A percentile compares a stretch with the other conserved stretches of the same genome.
phyloP scores from a whole-genome alignment of 1,139 yeast genomes.

The Lodderomyces beijingensis region DNA sequence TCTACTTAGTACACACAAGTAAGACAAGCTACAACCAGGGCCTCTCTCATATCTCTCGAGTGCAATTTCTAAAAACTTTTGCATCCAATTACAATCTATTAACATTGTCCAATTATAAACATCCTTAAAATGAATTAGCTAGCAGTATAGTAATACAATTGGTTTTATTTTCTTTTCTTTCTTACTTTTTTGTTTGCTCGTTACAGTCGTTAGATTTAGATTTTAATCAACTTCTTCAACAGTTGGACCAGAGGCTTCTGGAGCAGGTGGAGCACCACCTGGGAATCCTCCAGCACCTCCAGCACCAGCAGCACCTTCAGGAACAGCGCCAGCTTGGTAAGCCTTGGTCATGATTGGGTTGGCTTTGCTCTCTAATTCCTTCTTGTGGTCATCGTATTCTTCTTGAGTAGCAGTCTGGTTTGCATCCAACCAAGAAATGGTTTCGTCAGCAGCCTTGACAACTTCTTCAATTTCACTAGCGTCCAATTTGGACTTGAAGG shows the following conservation, averaged over 20 bases:
- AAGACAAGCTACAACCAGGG: no score
- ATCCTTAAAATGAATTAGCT: no score
- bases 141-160: not conserved
- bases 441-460: constrained; percentile 79
- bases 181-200: not conserved
- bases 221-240: constrained; percentile 88
- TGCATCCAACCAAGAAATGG: constrained; percentile 83
- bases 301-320: constrained; percentile 55
- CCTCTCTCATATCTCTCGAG: no score
- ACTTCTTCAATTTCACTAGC: constrained; percentile 76
- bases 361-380: constrained; percentile 89
- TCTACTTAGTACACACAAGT: no score
- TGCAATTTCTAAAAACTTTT: no score
- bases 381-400: constrained; percentile 84
- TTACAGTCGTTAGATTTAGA: no score
- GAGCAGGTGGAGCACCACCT: constrained; percentile 55
- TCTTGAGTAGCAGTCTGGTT: constrained; percentile 85
- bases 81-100: no score
- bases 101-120: no score
- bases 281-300: constrained; percentile 60
- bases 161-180: not conserved
- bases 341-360: constrained; percentile 94
- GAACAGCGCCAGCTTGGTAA: constrained; percentile 68
- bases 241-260: constrained; percentile 75
- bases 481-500: constrained; percentile 76